Conservation (phyloP, 2,329 filamentous ascomycete species). For the Xylariales sp. region DNA sequence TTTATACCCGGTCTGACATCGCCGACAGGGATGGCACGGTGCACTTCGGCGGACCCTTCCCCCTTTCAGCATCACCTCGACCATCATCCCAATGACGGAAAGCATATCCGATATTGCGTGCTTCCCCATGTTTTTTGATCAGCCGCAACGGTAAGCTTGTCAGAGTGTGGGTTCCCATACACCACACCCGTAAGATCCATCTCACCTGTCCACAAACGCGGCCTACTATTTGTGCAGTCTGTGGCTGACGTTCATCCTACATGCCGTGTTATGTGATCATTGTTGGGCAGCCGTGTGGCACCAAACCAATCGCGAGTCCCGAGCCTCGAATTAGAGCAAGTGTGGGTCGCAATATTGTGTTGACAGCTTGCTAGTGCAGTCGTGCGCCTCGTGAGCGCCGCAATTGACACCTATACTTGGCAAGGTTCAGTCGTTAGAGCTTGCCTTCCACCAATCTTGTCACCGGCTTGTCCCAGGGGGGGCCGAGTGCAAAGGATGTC, state of each 20-base stretch:
- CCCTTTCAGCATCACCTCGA: neutral
- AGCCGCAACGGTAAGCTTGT: constrained; percentile 8
- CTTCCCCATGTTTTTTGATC: neutral
- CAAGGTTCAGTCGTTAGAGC: neutral
- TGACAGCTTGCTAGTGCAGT: constrained; percentile 7
- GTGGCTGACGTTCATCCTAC: neutral
- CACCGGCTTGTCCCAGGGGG: neutral
- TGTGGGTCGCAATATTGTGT: constrained; percentile 9
- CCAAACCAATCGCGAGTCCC: constrained; percentile 1
- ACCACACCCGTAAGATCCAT: neutral
- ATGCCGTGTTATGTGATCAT: too few species aligned
- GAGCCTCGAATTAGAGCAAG: neutral
- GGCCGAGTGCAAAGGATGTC: neutral
- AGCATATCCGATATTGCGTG: constrained; percentile 3
- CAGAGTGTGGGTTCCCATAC: constrained; percentile 1
- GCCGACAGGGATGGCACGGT: neutral
- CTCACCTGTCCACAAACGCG: too few species aligned
- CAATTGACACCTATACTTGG: constrained; percentile 3
- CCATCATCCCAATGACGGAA: constrained; percentile 1
- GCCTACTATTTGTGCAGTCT: too few species aligned
- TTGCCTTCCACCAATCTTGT: constrained; percentile 8
- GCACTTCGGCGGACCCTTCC: neutral
- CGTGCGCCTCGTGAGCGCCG: constrained; percentile 5
- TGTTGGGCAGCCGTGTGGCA: neutral
- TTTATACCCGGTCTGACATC: too few species aligned